phyloP scores from a whole-genome alignment of 371 early-diverging fungal species.

The Rhizopus sp. region DNA sequence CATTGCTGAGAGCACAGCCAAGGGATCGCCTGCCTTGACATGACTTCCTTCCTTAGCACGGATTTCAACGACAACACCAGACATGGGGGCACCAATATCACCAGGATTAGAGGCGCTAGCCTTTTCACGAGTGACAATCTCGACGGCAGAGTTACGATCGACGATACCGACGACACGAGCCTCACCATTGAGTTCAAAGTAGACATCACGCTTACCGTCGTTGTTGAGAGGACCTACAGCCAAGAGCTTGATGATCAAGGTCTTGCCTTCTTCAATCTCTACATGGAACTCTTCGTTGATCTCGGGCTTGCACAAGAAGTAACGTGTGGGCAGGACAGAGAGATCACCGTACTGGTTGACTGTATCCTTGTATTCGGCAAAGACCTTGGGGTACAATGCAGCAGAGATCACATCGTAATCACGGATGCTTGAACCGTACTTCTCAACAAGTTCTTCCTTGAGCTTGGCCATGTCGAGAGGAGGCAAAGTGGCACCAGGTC shows the following conservation, averaged over 20 bases:
- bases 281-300: slow-evolving; percentile 88
- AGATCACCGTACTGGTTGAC: slow-evolving; percentile 83
- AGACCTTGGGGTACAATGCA: slow-evolving; percentile 92
- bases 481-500: slow-evolving; percentile 84
- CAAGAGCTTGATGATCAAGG: slow-evolving; percentile 83
- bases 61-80: slow-evolving; percentile 91
- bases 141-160: slow-evolving; percentile 65
- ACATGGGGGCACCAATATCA: slow-evolving; percentile 96
- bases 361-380: slow-evolving; percentile 82
- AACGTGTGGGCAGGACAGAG: slow-evolving; percentile 85
- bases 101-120: slow-evolving; percentile 77
- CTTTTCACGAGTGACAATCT: slow-evolving; percentile 70
- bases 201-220: slow-evolving; percentile 88
- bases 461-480: slow-evolving; percentile 79
- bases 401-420: slow-evolving; percentile 87
- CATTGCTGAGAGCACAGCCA: slow-evolving; percentile 93
- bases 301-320: slow-evolving; percentile 85
- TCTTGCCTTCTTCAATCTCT: slow-evolving; percentile 87
- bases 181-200: slow-evolving; percentile 95
- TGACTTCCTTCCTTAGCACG: slow-evolving; percentile 77
- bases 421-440: slow-evolving; percentile 75
- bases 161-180: slow-evolving; percentile 80
- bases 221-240: slow-evolving; percentile 86
- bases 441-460: slow-evolving; percentile 72
- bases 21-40: slow-evolving; percentile 88